phyloP scores from a whole-genome alignment of 352 stramenopile genomes.

The Phytophthora sansomeana region DNA sequence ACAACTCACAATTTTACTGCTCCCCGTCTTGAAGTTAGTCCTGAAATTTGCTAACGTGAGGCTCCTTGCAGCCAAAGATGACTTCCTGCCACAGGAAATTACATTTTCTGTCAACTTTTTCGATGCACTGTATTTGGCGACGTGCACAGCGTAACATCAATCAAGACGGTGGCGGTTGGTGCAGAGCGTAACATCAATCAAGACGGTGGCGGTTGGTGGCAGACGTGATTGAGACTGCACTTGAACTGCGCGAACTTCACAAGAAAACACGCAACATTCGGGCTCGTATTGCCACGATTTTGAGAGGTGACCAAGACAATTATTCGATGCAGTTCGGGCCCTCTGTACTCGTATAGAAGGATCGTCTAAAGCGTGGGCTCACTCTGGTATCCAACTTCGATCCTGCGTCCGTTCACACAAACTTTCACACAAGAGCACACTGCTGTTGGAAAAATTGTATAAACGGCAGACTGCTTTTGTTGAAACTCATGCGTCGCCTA shows the following conservation, averaged over 20 bases:
- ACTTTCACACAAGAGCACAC: neutral
- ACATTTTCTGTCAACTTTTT: constrained; percentile 1
- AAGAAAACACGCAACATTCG: neutral
- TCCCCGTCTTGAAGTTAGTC: neutral
- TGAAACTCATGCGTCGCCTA: neutral
- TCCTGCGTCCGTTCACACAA: neutral
- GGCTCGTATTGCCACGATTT: neutral
- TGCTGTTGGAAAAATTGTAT: constrained; percentile 1
- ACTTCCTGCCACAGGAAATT: neutral
- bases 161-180: constrained; percentile 1
- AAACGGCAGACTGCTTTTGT: neutral
- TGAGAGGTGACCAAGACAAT: neutral
- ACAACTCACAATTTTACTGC: constrained; percentile 1
- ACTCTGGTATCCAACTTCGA: neutral
- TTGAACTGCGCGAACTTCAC: constrained; percentile 1
- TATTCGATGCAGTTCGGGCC: neutral
- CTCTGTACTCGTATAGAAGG: neutral
- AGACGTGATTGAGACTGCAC: neutral
- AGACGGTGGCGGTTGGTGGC: neutral
- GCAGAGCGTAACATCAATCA: neutral
- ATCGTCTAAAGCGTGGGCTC: neutral
- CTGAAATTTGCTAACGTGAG: neutral
- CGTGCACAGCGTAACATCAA: neutral
- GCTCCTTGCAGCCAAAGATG: neutral
- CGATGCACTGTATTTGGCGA: neutral